Percentiles rank a stretch among this genome's conserved stretches.
These are phyloP conservation scores for Hyphodiscus hymeniophilus DNA, from an alignment of 495 filamentous ascomycete species.

Conservation along the genomic window DNA sequence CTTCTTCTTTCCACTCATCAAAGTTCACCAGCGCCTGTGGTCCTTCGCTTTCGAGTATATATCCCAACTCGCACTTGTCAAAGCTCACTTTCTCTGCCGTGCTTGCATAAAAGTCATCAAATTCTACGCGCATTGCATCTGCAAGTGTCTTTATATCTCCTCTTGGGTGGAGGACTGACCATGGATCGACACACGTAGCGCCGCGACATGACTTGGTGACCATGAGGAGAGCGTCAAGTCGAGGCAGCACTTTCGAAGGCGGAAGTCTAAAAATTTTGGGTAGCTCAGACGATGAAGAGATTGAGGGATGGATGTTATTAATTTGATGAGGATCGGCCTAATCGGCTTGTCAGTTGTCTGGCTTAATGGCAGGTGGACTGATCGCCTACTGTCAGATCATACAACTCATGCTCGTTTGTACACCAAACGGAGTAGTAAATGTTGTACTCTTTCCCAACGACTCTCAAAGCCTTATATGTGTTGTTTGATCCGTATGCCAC, in stretches of 20 bases:
- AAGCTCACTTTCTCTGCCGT: constrained; percentile 30
- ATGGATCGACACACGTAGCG: constrained; percentile 42
- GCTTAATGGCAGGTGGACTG: neutral
- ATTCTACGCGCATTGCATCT: constrained; percentile 31
- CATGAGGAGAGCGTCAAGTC: constrained; percentile 50
- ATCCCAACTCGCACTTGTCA: constrained; percentile 45
- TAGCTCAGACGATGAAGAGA: neutral
- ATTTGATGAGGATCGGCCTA: constrained; percentile 47
- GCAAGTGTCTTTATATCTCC: constrained; percentile 25
- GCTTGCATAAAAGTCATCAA: constrained; percentile 44
- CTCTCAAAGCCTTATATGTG: constrained; percentile 49
- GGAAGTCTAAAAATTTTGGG: constrained; percentile 9
- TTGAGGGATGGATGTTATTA: constrained; percentile 38
- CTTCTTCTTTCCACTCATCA: neutral
- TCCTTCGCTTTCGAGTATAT: constrained; percentile 48
- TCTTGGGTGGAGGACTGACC: constrained; percentile 44
- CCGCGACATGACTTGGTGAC: constrained; percentile 52
- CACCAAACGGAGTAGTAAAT: constrained; percentile 57
- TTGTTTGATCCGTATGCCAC: constrained; percentile 32
- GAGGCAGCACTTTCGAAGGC: constrained; percentile 29
- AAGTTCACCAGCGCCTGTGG: constrained; percentile 26
- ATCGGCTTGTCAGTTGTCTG: neutral
- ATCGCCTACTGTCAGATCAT: constrained; percentile 41
- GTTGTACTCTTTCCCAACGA: constrained; percentile 42
- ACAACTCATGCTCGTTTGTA: constrained; percentile 51